Evolutionary conservation across 2,329 filamentous ascomycete species (phyloP), one percentile per base, ranked within the genome.

Genomic region (Aspergillus ochraceoroseus): DNA sequence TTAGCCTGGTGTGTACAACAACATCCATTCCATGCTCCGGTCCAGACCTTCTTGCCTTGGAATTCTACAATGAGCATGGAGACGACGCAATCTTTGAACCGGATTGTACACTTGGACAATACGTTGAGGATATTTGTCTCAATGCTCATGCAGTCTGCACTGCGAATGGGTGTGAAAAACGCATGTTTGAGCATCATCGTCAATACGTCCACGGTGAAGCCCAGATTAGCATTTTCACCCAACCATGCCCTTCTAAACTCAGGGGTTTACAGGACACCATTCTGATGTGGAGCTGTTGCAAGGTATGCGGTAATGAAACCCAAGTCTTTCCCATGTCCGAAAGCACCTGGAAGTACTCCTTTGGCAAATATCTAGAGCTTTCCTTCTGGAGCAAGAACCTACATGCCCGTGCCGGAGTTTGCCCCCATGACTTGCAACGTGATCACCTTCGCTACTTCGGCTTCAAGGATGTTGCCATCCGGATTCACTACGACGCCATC

Each of bases 201-300:
- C 94, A 94, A 28, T 98, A 98, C 57, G 94, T 98, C 1, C 92
- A 98, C 55, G 94, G 92, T 18, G 85, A 95, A 60, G 90, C 89
- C 7, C 86, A 94, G 47, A 82, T 98, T 53, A 95, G 88, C 5
- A 80, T 96, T 7, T 87, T 95, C 52, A 82, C 95, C 11, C 86
- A 95, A 58, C 82, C 80, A 20, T 82, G 81, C 48, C 73, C 82
- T 30, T 75, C 79, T 23, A 80, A 83, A 50, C 69, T 85, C 46
- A 75, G 77, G 45, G 75, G 79, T 1, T 66, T 82, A 64, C 75
- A 78, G 61, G 79, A 86, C 49, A 85, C 82, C 2, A 94, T 98
- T 41, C 77, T 89, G 42, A 95, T 98, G 87, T 98, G 94, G 94
- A 96, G 87, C 51, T 87, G 84, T 54, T 98, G 92, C 70, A 92